Percentiles rank a stretch among this genome's conserved stretches.
Evolutionary conservation across 768 basidiomycete genomes (phyloP).

Genomic region (Kwoniella bestiolae): DNA sequence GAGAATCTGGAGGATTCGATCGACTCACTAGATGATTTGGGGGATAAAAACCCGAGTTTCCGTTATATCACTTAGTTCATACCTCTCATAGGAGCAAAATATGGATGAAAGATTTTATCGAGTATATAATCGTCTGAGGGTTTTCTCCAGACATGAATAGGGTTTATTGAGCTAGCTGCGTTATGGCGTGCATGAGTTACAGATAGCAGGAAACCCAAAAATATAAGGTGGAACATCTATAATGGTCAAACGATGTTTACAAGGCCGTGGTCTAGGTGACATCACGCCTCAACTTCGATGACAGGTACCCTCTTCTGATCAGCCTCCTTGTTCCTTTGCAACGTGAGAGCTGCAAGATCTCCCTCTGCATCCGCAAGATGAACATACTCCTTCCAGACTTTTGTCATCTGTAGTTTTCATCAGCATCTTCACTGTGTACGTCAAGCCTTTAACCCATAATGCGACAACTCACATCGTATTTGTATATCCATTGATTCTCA

Average conservation of each 20-base stretch:
- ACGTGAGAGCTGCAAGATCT: background rate
- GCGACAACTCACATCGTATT: conserved; percentile 26
- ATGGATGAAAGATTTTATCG: too few species aligned
- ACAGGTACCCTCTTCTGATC: background rate
- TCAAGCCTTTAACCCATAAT: too few species aligned
- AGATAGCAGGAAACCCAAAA: too few species aligned
- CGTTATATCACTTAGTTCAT: conserved; percentile 25
- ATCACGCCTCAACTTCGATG: background rate
- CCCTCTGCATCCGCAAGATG: background rate
- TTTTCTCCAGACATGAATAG: too few species aligned
- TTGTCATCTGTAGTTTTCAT: conserved; percentile 10
- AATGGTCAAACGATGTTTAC: too few species aligned
- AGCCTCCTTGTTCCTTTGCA: background rate
- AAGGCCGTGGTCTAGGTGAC: too few species aligned
- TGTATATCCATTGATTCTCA: conserved; percentile 29
- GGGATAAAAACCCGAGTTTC: conserved; percentile 22
- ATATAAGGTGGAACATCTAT: too few species aligned
- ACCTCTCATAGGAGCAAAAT: too few species aligned
- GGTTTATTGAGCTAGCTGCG: too few species aligned
- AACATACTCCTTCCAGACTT: conserved; percentile 23
- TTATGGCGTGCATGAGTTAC: too few species aligned
- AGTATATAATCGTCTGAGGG: too few species aligned
- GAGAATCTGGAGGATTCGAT: background rate
- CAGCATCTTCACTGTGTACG: background rate
- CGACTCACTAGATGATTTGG: conserved; percentile 5